phyloP scores from a whole-genome alignment of 202 grass and related monocot species.

The Cymbopogon flexuosus region DNA sequence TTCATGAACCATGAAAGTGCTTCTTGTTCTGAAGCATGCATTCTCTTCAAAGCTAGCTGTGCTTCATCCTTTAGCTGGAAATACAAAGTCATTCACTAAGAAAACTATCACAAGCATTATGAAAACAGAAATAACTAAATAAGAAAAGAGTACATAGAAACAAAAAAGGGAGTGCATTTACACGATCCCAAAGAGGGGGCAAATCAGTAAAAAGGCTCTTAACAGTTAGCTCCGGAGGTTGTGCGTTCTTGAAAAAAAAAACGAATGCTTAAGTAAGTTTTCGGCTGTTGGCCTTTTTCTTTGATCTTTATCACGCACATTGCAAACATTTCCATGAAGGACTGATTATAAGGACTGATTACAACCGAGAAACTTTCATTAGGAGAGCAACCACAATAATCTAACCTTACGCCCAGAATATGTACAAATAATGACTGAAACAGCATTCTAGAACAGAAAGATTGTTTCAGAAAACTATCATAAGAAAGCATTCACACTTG shows the following conservation, averaged over 20 bases:
- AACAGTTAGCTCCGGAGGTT: conserved; percentile 70
- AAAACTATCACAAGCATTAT: conserved; percentile 11
- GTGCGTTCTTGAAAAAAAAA: conserved; percentile 84
- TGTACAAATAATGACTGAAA: conserved; percentile 1
- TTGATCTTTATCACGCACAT: conserved; percentile 98
- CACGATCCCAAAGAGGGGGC: conserved; percentile 79
- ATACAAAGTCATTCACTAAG: conserved; percentile 24
- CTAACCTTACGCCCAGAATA: not conserved
- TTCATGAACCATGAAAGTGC: conserved; percentile 44
- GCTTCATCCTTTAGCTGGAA: conserved; percentile 94
- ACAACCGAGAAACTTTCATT: conserved; percentile 56
- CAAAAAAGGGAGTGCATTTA: conserved; percentile 85
- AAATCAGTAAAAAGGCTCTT: conserved; percentile 77
- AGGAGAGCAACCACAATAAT: conserved; percentile 39
- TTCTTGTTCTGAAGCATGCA: conserved; percentile 92
- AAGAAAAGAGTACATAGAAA: conserved; percentile 11
- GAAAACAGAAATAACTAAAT: conserved; percentile 2
- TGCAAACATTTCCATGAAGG: conserved; percentile 98
- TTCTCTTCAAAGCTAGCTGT: conserved; percentile 93
- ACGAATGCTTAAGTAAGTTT: conserved; percentile 82
- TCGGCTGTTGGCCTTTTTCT: conserved; percentile 89
- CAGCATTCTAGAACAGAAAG: conserved; percentile 10
- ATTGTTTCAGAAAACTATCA: conserved; percentile 16
- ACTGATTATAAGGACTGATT: conserved; percentile 91
- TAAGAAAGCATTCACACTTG: conserved; percentile 33